These are phyloP conservation scores for Cetraspora pellucida DNA, from an alignment of 192 early-diverging fungal species.

Conservation along the genomic window DNA sequence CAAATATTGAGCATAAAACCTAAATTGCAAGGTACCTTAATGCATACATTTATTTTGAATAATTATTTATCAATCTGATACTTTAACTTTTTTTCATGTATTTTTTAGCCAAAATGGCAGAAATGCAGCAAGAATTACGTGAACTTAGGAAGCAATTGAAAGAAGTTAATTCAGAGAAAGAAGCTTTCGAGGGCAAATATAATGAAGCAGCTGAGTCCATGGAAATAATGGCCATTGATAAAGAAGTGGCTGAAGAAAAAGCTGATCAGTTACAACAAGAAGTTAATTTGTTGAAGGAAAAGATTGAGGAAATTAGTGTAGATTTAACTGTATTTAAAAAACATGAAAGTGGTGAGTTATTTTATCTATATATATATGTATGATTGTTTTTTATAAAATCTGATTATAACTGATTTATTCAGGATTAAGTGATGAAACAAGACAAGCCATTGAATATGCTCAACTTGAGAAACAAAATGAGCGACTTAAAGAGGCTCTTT, in stretches of 20 bases:
- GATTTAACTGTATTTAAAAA: constrained; percentile 66
- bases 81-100: background rate
- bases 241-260: constrained; percentile 89
- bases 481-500: constrained; percentile 83
- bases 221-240: constrained; percentile 88
- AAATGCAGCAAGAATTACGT: constrained; percentile 74
- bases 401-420: background rate
- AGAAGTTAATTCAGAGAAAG: constrained; percentile 61
- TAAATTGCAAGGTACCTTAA: constrained; percentile 60
- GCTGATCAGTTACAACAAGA: constrained; percentile 78
- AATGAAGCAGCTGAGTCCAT: constrained; percentile 74
- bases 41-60: background rate
- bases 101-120: constrained; percentile 60
- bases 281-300: constrained; percentile 70
- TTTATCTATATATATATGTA: background rate
- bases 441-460: constrained; percentile 57
- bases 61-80: background rate
- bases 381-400: background rate
- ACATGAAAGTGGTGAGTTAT: constrained; percentile 55
- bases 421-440: constrained; percentile 37
- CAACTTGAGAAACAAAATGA: constrained; percentile 85
- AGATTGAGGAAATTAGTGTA: constrained; percentile 74
- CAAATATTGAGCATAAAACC: constrained; percentile 65
- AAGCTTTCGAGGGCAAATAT: constrained; percentile 66
- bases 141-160: constrained; percentile 62